phyloP scores from a whole-genome alignment of 2,329 filamentous ascomycete species.

The Sarocladium strictum region DNA sequence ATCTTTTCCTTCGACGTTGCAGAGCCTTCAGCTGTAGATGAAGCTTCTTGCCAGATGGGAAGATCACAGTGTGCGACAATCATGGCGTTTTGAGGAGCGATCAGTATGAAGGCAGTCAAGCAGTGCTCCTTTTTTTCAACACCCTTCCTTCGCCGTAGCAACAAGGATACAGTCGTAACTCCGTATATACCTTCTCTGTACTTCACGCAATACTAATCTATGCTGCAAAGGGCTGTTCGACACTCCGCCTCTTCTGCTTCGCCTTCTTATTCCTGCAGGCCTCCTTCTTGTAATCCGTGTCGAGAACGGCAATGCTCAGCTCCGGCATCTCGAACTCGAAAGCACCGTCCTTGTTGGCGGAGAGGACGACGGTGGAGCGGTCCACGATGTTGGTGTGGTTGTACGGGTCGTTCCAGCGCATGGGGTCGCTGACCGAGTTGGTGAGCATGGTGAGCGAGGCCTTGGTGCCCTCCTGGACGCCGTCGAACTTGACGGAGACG shows the following conservation, averaged over 20 bases:
- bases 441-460: slow-evolving; percentile 40
- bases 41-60: background rate
- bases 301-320: slow-evolving; percentile 50
- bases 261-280: slow-evolving; percentile 2
- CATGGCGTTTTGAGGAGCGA: too few relatives aligned
- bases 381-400: slow-evolving; percentile 44
- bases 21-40: background rate
- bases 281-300: slow-evolving; percentile 24
- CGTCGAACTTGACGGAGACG: slow-evolving; percentile 39
- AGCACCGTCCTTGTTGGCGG: slow-evolving; percentile 36
- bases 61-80: background rate
- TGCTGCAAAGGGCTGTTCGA: background rate
- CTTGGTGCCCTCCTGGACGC: slow-evolving; percentile 29
- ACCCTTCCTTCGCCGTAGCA: too few relatives aligned
- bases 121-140: too few relatives aligned
- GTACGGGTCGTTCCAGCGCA: slow-evolving; percentile 36
- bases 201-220: background rate
- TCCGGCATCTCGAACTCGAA: slow-evolving; percentile 49
- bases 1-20: background rate
- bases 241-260: background rate
- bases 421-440: slow-evolving; percentile 32
- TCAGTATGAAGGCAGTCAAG: too few relatives aligned
- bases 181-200: background rate
- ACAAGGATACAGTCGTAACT: too few relatives aligned
- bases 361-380: slow-evolving; percentile 29